These are phyloP conservation scores for Ustilago tritici DNA, from an alignment of 1,284 basidiomycete genomes.

Conservation along the genomic window DNA sequence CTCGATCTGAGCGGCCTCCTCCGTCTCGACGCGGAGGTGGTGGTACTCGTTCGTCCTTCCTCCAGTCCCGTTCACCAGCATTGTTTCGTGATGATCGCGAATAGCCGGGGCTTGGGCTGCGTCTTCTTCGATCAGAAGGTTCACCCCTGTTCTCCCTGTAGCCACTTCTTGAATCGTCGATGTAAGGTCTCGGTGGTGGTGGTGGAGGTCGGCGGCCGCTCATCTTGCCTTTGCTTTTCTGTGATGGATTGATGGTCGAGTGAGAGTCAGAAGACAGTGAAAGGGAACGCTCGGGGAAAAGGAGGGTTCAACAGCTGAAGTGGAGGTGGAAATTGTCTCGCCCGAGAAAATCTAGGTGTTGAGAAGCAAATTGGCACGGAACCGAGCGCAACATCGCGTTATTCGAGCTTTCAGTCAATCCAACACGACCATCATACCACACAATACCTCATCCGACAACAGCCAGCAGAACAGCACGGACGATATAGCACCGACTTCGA, in stretches of 20 bases:
- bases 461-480: neutral
- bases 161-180: conserved; percentile 10
- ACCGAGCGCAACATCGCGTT: conserved; percentile 30
- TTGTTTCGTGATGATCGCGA: conserved; percentile 8
- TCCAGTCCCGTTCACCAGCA: conserved; percentile 13
- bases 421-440: conserved; percentile 7
- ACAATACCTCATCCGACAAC: neutral
- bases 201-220: conserved; percentile 33
- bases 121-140: conserved; percentile 22
- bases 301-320: neutral
- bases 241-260: neutral
- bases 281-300: neutral
- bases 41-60: conserved; percentile 13
- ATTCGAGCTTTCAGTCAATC: conserved; percentile 15
- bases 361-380: conserved; percentile 13
- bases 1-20: neutral
- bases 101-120: conserved; percentile 26
- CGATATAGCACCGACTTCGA: neutral
- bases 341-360: conserved; percentile 18
- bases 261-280: neutral
- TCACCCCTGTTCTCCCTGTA: conserved; percentile 19
- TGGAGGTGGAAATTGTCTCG: conserved; percentile 15
- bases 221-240: conserved; percentile 10
- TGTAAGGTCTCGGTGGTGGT: conserved; percentile 26
- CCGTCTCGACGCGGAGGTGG: conserved; percentile 1